These are phyloP conservation scores for Termitomyces sp. DNA, from an alignment of 768 basidiomycete species.

Conservation along the genomic window DNA sequence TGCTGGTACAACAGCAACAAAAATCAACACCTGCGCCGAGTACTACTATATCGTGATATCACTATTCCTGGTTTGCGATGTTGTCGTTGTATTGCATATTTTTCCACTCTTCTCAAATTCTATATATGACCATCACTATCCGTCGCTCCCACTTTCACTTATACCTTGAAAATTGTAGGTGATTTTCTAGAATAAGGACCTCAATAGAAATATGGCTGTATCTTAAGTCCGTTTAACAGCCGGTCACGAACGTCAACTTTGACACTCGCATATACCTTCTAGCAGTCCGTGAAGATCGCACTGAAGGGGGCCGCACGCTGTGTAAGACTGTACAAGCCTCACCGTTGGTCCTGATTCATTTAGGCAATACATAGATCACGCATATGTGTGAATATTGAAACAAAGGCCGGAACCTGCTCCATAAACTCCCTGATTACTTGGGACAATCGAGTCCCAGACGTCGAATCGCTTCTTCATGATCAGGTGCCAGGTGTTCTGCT, in stretches of 20 bases:
- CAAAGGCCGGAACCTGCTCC: constrained; percentile 25
- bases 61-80: neutral
- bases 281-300: neutral
- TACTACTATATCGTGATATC: constrained; percentile 6
- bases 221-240: neutral
- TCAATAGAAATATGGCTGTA: neutral
- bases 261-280: too few species aligned
- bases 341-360: neutral
- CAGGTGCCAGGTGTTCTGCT: constrained; percentile 26
- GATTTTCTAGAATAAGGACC: neutral
- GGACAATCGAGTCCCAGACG: constrained; percentile 35
- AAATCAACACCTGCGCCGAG: constrained; percentile 4
- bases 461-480: constrained; percentile 34
- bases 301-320: too few species aligned
- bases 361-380: neutral
- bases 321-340: neutral
- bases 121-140: neutral
- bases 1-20: constrained; percentile 37
- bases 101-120: neutral
- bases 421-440: constrained; percentile 32
- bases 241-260: neutral
- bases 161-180: neutral
- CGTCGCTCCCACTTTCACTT: neutral
- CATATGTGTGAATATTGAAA: too few species aligned
- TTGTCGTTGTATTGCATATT: constrained; percentile 5